phyloP scores from a whole-genome alignment of 1,284 basidiomycete species.

The Phylloboletellus chloephorus region DNA sequence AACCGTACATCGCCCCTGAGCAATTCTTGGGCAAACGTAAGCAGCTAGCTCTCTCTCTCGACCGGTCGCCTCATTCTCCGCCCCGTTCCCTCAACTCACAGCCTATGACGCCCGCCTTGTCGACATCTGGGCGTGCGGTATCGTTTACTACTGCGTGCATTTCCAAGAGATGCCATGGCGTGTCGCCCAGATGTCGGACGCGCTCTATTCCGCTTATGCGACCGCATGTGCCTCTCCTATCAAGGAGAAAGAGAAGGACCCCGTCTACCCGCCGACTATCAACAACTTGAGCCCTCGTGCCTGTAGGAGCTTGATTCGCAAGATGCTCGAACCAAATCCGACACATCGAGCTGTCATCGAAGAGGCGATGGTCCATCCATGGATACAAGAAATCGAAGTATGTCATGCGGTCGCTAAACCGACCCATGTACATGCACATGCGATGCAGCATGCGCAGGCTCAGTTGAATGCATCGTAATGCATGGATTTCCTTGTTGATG shows the following conservation, averaged over 20 bases:
- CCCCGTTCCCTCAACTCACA: constrained; percentile 33
- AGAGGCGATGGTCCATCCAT: constrained; percentile 77
- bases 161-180: constrained; percentile 98
- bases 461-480: constrained; percentile 20
- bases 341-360: constrained; percentile 77
- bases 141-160: constrained; percentile 98
- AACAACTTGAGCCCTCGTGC: constrained; percentile 86
- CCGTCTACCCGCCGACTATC: constrained; percentile 67
- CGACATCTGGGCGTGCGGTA: constrained; percentile 95
- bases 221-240: constrained; percentile 52
- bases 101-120: constrained; percentile 97
- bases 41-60: constrained; percentile 35
- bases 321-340: constrained; percentile 96
- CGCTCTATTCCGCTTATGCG: constrained; percentile 80
- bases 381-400: constrained; percentile 77
- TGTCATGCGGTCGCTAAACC: constrained; percentile 59
- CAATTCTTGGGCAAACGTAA: constrained; percentile 95
- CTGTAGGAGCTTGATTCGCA: constrained; percentile 80
- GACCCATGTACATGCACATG: constrained; percentile 63
- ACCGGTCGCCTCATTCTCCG: constrained; percentile 24
- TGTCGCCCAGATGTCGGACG: constrained; percentile 82
- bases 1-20: constrained; percentile 98
- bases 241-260: constrained; percentile 31
- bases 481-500: not conserved
- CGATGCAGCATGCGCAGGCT: constrained; percentile 44